Evolutionary conservation across 2,329 filamentous ascomycete genomes (phyloP).

Genomic region (Fusarium mexicanum): DNA sequence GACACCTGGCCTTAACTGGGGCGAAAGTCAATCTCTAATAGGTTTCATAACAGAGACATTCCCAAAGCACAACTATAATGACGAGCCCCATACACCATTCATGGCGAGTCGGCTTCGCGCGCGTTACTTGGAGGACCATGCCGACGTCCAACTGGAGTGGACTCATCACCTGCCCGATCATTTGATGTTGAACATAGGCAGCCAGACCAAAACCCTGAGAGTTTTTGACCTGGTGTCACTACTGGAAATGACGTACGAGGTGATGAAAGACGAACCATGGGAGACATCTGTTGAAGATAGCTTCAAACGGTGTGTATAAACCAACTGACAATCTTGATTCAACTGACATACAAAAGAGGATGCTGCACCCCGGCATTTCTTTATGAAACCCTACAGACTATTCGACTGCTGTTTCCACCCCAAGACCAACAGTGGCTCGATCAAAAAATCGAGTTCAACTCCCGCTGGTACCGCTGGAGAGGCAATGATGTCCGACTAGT

Average conservation of each 20-base stretch:
- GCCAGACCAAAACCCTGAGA: not conserved
- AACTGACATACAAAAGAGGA: not conserved
- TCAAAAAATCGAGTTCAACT: not conserved
- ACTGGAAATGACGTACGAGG: not conserved
- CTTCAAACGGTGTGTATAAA: not conserved
- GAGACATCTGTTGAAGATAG: not conserved
- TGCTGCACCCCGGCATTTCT: not conserved
- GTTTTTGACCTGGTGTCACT: not conserved
- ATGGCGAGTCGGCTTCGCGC: not conserved
- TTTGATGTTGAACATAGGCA: not conserved
- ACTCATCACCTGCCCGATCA: not conserved
- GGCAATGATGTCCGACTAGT: not conserved
- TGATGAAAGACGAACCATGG: not conserved
- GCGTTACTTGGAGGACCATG: not conserved
- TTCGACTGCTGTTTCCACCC: not conserved
- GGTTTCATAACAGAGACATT: not conserved
- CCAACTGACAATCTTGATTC: not conserved
- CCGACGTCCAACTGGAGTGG: not conserved
- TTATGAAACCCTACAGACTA: not conserved
- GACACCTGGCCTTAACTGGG: not conserved
- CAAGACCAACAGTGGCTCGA: not conserved
- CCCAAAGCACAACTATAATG: not conserved
- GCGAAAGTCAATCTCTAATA: not conserved
- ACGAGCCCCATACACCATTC: not conserved
- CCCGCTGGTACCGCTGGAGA: not conserved